Evolutionary conservation across 1,284 basidiomycete species (phyloP).

Genomic region (Malassezia pachydermatis): DNA sequence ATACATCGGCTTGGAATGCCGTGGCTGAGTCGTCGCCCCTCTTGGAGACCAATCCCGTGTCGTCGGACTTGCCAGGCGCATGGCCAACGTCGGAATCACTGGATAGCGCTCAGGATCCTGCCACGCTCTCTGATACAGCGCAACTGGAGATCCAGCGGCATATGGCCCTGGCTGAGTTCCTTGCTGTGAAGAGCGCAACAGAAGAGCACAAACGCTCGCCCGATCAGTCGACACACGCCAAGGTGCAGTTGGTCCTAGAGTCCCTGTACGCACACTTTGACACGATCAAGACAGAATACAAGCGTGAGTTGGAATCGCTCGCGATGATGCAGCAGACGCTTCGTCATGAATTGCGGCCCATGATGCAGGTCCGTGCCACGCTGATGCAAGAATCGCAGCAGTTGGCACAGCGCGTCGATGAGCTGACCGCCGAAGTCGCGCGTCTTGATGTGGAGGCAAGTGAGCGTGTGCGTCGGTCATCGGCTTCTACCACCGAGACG

Average conservation of each 20-base stretch:
- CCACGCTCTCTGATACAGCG: background rate
- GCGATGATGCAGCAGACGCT: constrained; percentile 1
- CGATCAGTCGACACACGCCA: background rate
- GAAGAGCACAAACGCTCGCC: background rate
- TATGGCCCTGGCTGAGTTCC: constrained; percentile 11
- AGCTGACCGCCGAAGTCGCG: background rate
- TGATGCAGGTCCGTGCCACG: constrained; percentile 10
- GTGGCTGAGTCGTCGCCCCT: background rate
- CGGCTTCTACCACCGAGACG: no score
- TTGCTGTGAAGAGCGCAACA: constrained; percentile 3
- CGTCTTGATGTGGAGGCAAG: no score
- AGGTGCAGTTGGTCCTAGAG: constrained; percentile 5
- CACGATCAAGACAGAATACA: constrained; percentile 10
- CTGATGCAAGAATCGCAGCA: constrained; percentile 12
- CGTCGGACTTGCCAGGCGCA: background rate
- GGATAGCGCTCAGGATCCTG: background rate
- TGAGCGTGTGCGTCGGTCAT: no score
- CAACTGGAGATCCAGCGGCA: constrained; percentile 10
- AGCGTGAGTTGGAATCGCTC: constrained; percentile 4
- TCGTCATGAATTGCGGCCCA: constrained; percentile 9
- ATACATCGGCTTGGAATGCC: background rate
- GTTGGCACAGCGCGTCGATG: constrained; percentile 1
- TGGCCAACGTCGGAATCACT: background rate
- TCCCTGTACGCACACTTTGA: constrained; percentile 14
- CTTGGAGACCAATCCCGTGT: background rate